Base-by-base conservation (phyloP, 176 grass and related monocot genomes). In the Aegilops longissima region DNA sequence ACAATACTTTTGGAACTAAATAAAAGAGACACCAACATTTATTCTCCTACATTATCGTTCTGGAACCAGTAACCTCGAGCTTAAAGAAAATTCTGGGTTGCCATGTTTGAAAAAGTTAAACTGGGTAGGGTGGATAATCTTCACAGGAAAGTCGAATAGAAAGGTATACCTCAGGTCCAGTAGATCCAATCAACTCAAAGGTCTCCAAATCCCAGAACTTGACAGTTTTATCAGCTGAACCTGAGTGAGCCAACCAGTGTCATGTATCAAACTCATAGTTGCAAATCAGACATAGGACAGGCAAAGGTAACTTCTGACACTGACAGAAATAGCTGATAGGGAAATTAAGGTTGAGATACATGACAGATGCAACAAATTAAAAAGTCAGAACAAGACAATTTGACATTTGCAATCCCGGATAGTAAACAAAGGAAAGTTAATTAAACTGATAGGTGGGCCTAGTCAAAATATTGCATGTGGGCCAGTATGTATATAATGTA, bases 171-270 rank as follows among this genome's bases (percentile, higher is more conserved):
- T 98, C 96, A 80, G 93, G 88, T 83, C 91, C 96, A 80, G 91
- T 85, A 83, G 96, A 96, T 72, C 96, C 93, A 87, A 98, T 98
- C 75, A 96, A 85, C 79, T 98, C 96, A 88, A 98, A 98, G 12
- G 96, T 94, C 88, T 96, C 96, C 84, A 98, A 81, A 92, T 98
- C 96, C 96, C 96, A 98, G 54, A 96, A 98, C 84, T 98, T 98
- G 70, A 98, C 92, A 70, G 96, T 98, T 92, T 81, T 95, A 86
- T 98, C 96, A 77, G 91, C 88, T 81, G 96, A 98, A 86, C 96
- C 93, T 96, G 92, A 83, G 52, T 86, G 69, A 82, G 27, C 23
- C 70, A 77, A 88, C 3, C 14, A 63, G 84, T 35, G 63, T 81
- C 59, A 85, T 77, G 45, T 83, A 73, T 80, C 2, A 40, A 61